Percentiles rank a stretch among this genome's conserved stretches.
Conservation (phyloP, 1,139 yeast species). For the Blastobotrys aristatus region DNA sequence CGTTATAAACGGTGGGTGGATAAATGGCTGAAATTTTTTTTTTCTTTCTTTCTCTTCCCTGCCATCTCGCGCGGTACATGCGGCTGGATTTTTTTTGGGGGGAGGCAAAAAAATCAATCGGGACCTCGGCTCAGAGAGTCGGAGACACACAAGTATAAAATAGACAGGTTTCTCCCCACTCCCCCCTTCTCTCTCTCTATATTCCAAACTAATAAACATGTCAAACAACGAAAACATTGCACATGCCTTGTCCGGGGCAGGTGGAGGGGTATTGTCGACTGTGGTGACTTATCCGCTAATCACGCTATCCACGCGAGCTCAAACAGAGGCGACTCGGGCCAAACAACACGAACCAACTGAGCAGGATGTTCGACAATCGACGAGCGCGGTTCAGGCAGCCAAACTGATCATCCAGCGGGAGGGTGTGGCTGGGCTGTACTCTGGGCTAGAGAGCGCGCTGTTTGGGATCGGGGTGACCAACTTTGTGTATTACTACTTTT, state of each 20-base stretch:
- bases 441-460: conserved; percentile 84
- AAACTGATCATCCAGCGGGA: conserved; percentile 52
- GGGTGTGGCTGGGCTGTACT: conserved; percentile 68
- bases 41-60: not conserved
- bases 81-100: no score
- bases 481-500: conserved; percentile 85
- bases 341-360: conserved; percentile 27
- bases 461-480: conserved; percentile 83
- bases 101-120: not conserved
- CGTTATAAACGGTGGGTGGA: not conserved
- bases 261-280: conserved; percentile 87
- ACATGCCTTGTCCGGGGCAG: conserved; percentile 89
- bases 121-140: no score
- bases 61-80: no score
- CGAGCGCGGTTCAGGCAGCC: conserved; percentile 36
- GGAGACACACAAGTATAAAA: no score
- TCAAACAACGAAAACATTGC: conserved; percentile 43
- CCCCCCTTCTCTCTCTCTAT: no score
- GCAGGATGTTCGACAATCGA: conserved; percentile 25
- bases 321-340: conserved; percentile 50
- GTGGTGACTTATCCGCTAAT: conserved; percentile 81
- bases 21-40: conserved; percentile 1
- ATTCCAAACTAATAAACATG: not conserved
- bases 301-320: conserved; percentile 79
- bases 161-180: no score